A percentile compares a stretch with the other conserved stretches of the same genome.
phyloP scores from a whole-genome alignment of 2,329 filamentous ascomycete species.

The Graphilbum sp. region DNA sequence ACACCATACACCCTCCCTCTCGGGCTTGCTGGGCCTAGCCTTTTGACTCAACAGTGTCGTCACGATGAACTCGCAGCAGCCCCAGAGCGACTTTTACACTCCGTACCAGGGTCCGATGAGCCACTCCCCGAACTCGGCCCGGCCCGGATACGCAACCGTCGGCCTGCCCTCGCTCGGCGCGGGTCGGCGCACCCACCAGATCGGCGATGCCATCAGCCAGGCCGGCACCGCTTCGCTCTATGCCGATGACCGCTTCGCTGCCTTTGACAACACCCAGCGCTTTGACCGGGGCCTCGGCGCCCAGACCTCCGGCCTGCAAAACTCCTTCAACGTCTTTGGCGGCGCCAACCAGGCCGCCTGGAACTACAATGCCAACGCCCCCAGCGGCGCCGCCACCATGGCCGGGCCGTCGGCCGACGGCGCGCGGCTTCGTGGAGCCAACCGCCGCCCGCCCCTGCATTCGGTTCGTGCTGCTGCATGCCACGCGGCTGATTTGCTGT shows the following conservation, averaged over 20 bases:
- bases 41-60: no score
- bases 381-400: constrained; percentile 38
- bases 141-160: constrained; percentile 42
- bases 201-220: constrained; percentile 58
- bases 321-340: constrained; percentile 34
- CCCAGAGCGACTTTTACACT: constrained; percentile 49
- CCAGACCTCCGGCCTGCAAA: constrained; percentile 21
- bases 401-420: constrained; percentile 50
- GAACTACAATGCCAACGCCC: constrained; percentile 47
- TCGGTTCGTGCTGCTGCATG: constrained; percentile 43
- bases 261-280: constrained; percentile 38
- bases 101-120: constrained; percentile 44
- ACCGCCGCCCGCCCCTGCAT: constrained; percentile 48
- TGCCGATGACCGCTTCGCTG: constrained; percentile 47
- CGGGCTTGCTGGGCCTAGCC: no score
- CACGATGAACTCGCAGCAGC: constrained; percentile 34
- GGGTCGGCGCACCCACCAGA: constrained; percentile 58
- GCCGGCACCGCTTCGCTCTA: constrained; percentile 51
- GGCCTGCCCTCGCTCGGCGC: constrained; percentile 19
- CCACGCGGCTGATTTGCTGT: no score
- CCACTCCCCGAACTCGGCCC: constrained; percentile 57
- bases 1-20: no score
- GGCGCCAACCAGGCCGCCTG: constrained; percentile 49
- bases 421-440: constrained; percentile 34
- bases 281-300: constrained; percentile 20